Evolutionary conservation across 2,329 filamentous ascomycete genomes (phyloP).

Genomic region (Arthroderma uncinatum): DNA sequence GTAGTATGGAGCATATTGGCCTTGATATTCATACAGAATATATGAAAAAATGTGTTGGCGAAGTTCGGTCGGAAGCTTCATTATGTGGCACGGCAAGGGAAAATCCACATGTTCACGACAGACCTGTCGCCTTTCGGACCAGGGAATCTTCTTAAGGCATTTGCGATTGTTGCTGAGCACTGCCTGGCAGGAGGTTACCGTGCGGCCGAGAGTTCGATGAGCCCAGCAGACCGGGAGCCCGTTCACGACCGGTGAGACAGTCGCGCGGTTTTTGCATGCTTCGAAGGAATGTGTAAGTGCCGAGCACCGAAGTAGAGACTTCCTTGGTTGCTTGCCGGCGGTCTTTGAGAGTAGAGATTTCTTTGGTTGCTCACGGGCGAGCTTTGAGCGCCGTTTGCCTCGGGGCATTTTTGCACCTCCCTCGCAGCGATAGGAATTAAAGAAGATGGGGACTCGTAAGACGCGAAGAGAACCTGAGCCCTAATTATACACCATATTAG

Average conservation of each 20-base stretch:
- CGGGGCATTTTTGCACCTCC: no score
- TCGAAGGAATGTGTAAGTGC: constrained; percentile 9
- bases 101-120: constrained; percentile 11
- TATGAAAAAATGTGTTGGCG: constrained; percentile 12
- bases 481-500: no score
- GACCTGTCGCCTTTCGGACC: constrained; percentile 12
- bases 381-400: no score
- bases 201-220: constrained; percentile 4
- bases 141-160: constrained; percentile 14
- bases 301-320: no score
- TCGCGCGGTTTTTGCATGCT: constrained; percentile 11
- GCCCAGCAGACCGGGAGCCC: neutral
- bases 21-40: constrained; percentile 10
- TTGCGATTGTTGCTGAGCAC: constrained; percentile 8
- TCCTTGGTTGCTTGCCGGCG: no score
- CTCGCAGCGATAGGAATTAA: no score
- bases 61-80: constrained; percentile 11
- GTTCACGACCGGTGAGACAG: neutral
- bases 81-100: constrained; percentile 10
- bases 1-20: neutral
- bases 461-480: no score
- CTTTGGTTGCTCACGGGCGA: no score
- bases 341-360: no score
- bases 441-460: no score
- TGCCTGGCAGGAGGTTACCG: constrained; percentile 11